Evolutionary conservation across 2,329 filamentous ascomycete genomes (phyloP).

Genomic region (Pseudogymnoascus sp.): DNA sequence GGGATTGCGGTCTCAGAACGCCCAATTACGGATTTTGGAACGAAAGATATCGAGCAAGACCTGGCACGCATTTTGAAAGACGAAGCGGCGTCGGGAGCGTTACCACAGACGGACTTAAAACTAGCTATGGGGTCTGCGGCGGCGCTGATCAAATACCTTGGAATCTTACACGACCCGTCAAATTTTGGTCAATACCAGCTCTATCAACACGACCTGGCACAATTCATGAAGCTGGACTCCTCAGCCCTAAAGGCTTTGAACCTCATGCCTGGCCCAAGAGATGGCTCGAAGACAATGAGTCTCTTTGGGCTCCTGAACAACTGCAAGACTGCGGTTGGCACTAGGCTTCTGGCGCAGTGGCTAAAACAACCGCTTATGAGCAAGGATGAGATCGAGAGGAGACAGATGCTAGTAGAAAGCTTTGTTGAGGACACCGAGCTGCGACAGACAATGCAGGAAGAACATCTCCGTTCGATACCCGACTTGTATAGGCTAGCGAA

Average conservation of each 20-base stretch:
- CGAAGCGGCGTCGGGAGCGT: slow-evolving; percentile 66
- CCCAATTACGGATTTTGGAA: slow-evolving; percentile 69
- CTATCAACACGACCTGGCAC: slow-evolving; percentile 92
- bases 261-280: slow-evolving; percentile 89
- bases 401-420: slow-evolving; percentile 90
- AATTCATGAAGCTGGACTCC: slow-evolving; percentile 98
- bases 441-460: slow-evolving; percentile 92
- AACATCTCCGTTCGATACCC: slow-evolving; percentile 85
- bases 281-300: slow-evolving; percentile 97
- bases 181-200: slow-evolving; percentile 97
- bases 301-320: slow-evolving; percentile 90
- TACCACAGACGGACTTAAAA: slow-evolving; percentile 89
- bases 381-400: slow-evolving; percentile 77
- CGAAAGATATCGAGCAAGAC: slow-evolving; percentile 93
- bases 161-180: slow-evolving; percentile 79
- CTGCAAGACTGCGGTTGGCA: slow-evolving; percentile 93
- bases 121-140: slow-evolving; percentile 93
- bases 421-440: slow-evolving; percentile 91
- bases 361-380: slow-evolving; percentile 96
- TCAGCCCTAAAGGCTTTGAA: slow-evolving; percentile 91
- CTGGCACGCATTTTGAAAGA: slow-evolving; percentile 80
- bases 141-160: slow-evolving; percentile 89
- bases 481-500: slow-evolving; percentile 92
- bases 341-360: slow-evolving; percentile 87
- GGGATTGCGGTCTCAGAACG: slow-evolving; percentile 85